Conservation (phyloP, 345 rosid species). For the Hibiscus trionum region DNA sequence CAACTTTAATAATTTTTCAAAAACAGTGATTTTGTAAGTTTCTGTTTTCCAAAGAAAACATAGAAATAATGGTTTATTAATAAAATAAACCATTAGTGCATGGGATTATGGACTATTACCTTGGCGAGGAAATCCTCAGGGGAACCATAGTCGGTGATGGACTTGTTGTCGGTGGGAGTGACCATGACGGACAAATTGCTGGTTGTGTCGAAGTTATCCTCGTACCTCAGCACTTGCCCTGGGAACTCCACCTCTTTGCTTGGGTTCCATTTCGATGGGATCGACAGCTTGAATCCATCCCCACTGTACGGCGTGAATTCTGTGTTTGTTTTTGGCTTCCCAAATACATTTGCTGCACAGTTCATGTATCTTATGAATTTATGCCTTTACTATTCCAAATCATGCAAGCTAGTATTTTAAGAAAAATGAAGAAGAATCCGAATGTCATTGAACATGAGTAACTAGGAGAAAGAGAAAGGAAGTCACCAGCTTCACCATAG, state of each 20-base stretch:
- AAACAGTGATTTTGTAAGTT: too few species aligned
- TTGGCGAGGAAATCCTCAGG: conserved; percentile 67
- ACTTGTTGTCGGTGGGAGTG: conserved; percentile 75
- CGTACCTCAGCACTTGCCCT: conserved; percentile 78
- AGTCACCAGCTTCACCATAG: conserved; percentile 83
- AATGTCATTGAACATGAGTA: too few species aligned
- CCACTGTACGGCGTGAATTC: background rate
- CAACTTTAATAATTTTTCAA: too few species aligned
- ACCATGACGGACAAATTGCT: conserved; percentile 53
- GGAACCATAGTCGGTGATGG: conserved; percentile 74
- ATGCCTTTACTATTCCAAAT: too few species aligned
- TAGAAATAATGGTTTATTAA: too few species aligned
- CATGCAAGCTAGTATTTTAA: too few species aligned
- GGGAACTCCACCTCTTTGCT: conserved; percentile 62
- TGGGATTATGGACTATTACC: conserved; percentile 12
- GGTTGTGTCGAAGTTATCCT: conserved; percentile 78
- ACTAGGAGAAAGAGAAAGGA: background rate
- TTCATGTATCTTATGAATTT: too few species aligned
- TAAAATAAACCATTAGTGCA: background rate
- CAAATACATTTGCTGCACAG: background rate
- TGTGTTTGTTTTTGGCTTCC: background rate
- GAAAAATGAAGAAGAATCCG: too few species aligned
- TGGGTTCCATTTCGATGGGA: background rate
- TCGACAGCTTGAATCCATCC: background rate
- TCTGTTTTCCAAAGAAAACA: too few species aligned